Evolutionary conservation across 257 asterid genomes (phyloP).

Genomic region (Phtheirospermum japonicum): DNA sequence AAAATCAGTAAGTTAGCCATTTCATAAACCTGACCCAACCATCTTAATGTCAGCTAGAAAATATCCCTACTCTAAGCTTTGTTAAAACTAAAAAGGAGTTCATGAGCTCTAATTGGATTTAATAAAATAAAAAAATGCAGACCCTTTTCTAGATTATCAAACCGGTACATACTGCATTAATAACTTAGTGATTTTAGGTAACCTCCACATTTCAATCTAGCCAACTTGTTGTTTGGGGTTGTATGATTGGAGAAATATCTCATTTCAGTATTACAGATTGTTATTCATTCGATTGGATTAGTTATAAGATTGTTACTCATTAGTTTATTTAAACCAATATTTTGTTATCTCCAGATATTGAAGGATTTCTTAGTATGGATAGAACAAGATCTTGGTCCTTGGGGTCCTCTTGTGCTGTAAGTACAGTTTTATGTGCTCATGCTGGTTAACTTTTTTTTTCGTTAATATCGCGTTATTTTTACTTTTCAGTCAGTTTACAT

Average conservation of each 20-base stretch:
- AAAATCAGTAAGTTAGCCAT: not conserved
- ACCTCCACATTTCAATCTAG: too few species aligned
- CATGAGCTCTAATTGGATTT: not conserved
- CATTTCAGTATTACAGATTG: not conserved
- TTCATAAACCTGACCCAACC: too few species aligned
- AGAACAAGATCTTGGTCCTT: constrained; percentile 93
- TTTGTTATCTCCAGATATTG: constrained; percentile 58
- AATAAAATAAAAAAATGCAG: not conserved
- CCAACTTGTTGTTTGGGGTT: too few species aligned
- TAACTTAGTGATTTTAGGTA: too few species aligned
- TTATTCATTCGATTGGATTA: not conserved
- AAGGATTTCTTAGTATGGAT: constrained; percentile 90
- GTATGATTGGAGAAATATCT: not conserved
- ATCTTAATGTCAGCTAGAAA: too few species aligned
- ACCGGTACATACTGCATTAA: too few species aligned
- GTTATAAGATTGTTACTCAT: constrained; percentile 7
- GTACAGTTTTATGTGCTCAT: constrained; percentile 33
- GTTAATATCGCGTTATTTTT: too few species aligned
- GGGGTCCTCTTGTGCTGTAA: constrained; percentile 99
- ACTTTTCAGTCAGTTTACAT: too few species aligned
- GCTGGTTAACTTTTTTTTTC: too few species aligned
- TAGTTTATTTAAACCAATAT: constrained; percentile 14
- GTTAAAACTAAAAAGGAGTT: too few species aligned
- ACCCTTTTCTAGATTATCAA: too few species aligned
- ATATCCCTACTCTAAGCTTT: too few species aligned